phyloP scores from a whole-genome alignment of 2,329 filamentous ascomycete genomes.

The Metarhizium guizhouense region DNA sequence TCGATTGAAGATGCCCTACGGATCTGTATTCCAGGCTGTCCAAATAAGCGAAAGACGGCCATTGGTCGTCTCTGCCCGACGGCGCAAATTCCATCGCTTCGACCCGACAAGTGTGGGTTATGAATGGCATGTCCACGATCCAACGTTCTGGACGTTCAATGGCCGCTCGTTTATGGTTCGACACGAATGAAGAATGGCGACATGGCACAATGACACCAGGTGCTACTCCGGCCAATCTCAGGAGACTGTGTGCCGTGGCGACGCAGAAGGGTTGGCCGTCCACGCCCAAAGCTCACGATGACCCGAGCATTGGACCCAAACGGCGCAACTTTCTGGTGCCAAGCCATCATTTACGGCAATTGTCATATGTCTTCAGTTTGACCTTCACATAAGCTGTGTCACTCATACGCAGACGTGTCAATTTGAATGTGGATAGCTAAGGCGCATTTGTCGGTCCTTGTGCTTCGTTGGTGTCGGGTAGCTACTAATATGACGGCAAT shows the following conservation, averaged over 20 bases:
- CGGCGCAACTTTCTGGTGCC: not conserved
- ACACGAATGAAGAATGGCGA: not conserved
- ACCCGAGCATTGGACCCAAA: not conserved
- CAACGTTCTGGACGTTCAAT: too few relatives aligned
- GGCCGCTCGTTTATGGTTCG: not conserved
- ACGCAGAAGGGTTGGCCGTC: not conserved
- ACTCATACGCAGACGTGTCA: not conserved
- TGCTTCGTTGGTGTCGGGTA: not conserved
- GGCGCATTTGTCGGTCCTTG: not conserved
- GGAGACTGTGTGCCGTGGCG: not conserved
- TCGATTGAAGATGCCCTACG: too few relatives aligned
- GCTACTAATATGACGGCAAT: not conserved
- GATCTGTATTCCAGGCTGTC: too few relatives aligned
- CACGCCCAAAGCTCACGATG: not conserved
- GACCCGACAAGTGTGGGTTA: too few relatives aligned
- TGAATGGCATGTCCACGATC: too few relatives aligned
- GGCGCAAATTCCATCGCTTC: too few relatives aligned
- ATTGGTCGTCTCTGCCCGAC: too few relatives aligned
- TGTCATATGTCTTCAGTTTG: not conserved
- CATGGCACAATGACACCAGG: not conserved
- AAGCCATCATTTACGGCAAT: not conserved
- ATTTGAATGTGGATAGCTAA: not conserved
- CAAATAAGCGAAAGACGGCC: too few relatives aligned
- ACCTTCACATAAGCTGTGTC: not conserved
- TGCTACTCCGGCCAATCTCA: not conserved